Conservation (phyloP, 768 basidiomycete genomes). For the Lactifluus rugatus region DNA sequence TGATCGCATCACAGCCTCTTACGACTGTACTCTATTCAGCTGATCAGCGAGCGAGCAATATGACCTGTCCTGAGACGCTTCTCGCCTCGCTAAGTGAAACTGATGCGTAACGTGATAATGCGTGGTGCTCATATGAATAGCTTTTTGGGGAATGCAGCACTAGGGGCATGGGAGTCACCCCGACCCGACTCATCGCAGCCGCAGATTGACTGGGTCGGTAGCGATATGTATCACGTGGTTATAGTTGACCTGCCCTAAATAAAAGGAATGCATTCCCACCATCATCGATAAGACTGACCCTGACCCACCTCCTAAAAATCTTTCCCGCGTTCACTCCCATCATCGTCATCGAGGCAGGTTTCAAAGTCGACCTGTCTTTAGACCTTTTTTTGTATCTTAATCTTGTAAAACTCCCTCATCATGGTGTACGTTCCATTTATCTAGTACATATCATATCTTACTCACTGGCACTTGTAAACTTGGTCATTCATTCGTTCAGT, state of each 20-base stretch:
- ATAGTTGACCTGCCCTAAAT: slow-evolving; percentile 11
- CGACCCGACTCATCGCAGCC: too few species aligned
- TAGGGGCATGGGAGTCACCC: too few species aligned
- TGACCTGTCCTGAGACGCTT: too few species aligned
- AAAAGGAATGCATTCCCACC: neutral
- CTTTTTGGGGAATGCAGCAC: too few species aligned
- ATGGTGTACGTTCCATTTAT: slow-evolving; percentile 64
- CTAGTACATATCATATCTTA: neutral
- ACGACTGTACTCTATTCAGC: too few species aligned
- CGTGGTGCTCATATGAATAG: too few species aligned
- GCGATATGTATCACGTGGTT: neutral
- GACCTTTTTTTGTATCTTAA: slow-evolving; percentile 15
- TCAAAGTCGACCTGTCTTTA: neutral
- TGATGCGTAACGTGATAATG: too few species aligned
- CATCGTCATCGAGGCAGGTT: slow-evolving; percentile 13
- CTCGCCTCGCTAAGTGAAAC: too few species aligned
- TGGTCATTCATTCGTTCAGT: neutral
- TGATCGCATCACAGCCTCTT: too few species aligned
- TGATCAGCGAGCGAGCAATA: too few species aligned
- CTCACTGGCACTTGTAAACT: neutral
- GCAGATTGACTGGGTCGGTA: too few species aligned
- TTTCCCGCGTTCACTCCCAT: slow-evolving; percentile 6
- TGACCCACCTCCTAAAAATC: slow-evolving; percentile 9
- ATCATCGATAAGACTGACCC: slow-evolving; percentile 39
- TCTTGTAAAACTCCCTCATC: slow-evolving; percentile 41